These are phyloP conservation scores for Erythrobasidium yunnanense DNA, from an alignment of 768 basidiomycete genomes.

Conservation along the genomic window DNA sequence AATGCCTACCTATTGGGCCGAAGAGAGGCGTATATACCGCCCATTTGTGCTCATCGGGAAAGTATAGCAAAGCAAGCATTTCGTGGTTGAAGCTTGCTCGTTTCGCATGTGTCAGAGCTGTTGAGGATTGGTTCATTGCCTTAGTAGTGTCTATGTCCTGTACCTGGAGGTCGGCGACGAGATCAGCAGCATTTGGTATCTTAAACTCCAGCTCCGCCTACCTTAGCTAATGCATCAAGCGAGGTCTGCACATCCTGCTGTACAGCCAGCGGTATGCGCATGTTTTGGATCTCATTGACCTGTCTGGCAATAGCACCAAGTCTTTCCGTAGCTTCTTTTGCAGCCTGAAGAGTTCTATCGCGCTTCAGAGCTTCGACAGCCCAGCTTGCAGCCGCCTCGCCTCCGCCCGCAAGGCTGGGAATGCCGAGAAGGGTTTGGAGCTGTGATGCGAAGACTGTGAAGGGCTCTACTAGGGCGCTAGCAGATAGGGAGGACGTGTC, in stretches of 20 bases:
- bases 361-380: constrained; percentile 71
- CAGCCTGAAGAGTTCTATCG: constrained; percentile 59
- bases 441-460: constrained; percentile 54
- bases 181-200: too few relatives aligned
- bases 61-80: constrained; percentile 90
- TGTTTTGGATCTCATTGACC: constrained; percentile 73
- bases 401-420: constrained; percentile 50
- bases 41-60: constrained; percentile 94
- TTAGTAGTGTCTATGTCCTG: not conserved
- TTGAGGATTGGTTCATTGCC: constrained; percentile 53
- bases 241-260: constrained; percentile 59
- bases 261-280: constrained; percentile 77
- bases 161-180: not conserved
- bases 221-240: constrained; percentile 61
- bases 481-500: not conserved
- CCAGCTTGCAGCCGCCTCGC: constrained; percentile 51
- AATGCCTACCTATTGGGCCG: constrained; percentile 53
- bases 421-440: constrained; percentile 72
- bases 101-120: constrained; percentile 58
- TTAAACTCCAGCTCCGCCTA: constrained; percentile 42
- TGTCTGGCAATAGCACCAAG: constrained; percentile 71
- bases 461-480: constrained; percentile 15
- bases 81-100: constrained; percentile 93
- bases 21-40: constrained; percentile 93
- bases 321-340: constrained; percentile 58